Evolutionary conservation across 2,329 filamentous ascomycete genomes (phyloP), one percentile per base, ranked within the genome.

Genomic region (Trichoderma oligosporum): DNA sequence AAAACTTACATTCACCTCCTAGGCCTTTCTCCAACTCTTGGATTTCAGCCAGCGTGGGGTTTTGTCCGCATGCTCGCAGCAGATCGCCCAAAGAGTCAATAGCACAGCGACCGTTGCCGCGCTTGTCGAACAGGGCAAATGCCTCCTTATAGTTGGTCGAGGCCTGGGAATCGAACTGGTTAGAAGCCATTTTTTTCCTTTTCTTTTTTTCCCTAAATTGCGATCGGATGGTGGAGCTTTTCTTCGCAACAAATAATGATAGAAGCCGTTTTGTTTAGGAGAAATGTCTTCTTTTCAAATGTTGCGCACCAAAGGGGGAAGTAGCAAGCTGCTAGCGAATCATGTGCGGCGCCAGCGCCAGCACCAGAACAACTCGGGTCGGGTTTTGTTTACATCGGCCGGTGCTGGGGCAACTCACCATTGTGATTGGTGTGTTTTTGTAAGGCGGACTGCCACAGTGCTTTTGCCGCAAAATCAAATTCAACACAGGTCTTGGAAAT

Each of bases 141-240:
- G 94, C 94, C 87, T 99, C 94, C 82, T 97, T 97, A 90, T 97
- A 99, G 87, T 99, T 97, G 79, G 93, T 97, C 61, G 82, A 86
- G 74, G 84, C 84, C 84, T 87, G 82, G 45, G 74, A 68, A 61
- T 81, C 78, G 66, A 71, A 77, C 60, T 77, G 70, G 70, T 81
- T 81, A 81, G 79, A 77, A 67, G 75, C 66, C 77, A 80, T 81
- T 61, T 52, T 22, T 70, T 63, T 56, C 33, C 51, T 8, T 68
- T 63, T 56, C 27, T 52, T 41, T 16, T 38, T 38, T 18, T 36
- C 22, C 14, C 6, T 42, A 9, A 20, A 27, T 18, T 38, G 49
- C 49, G 57, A 57, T 35, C 24, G 18, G 16, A 36, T 52, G 24
- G 11, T 39, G 41, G 33, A 48, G 29, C 20, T 25, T 53, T 33